Evolutionary conservation across 441 rosid species (phyloP).

Genomic region (Corymbia citriodora): DNA sequence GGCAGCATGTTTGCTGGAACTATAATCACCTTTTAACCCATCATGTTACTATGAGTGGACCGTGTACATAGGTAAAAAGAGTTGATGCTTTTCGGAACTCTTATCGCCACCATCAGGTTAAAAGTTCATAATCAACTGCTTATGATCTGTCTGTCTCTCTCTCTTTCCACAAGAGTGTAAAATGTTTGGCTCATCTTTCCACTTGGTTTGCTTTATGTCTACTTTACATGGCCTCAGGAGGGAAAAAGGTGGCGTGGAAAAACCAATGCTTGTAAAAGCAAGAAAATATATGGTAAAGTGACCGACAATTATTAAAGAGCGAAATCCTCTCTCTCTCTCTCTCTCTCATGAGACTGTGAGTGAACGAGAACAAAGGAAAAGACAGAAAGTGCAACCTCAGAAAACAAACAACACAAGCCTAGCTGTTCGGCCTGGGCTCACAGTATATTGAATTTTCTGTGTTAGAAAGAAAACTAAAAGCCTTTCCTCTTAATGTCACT

Average conservation of each 20-base stretch:
- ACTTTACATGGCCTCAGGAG: neutral
- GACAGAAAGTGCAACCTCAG: conserved; percentile 6
- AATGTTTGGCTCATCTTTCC: neutral
- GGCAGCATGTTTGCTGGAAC: neutral
- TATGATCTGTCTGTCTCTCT: neutral
- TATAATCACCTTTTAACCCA: neutral
- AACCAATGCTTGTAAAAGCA: neutral
- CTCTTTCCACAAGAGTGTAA: neutral
- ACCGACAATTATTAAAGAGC: neutral
- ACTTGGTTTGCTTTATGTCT: neutral
- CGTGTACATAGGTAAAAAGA: neutral
- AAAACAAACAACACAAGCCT: neutral
- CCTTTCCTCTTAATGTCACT: neutral
- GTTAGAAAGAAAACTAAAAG: neutral
- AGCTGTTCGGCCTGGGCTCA: neutral
- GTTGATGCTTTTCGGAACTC: neutral
- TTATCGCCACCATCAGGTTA: neutral
- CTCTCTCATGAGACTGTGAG: neutral
- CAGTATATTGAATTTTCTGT: neutral
- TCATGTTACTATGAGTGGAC: neutral
- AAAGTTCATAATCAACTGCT: neutral
- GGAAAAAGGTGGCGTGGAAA: conserved; percentile 1
- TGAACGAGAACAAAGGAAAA: conserved; percentile 2
- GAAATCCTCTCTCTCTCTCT: neutral
- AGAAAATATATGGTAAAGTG: neutral